These are phyloP conservation scores for Conticribra guillardii DNA, from an alignment of 108 stramenopile genomes.

Conservation along the genomic window DNA sequence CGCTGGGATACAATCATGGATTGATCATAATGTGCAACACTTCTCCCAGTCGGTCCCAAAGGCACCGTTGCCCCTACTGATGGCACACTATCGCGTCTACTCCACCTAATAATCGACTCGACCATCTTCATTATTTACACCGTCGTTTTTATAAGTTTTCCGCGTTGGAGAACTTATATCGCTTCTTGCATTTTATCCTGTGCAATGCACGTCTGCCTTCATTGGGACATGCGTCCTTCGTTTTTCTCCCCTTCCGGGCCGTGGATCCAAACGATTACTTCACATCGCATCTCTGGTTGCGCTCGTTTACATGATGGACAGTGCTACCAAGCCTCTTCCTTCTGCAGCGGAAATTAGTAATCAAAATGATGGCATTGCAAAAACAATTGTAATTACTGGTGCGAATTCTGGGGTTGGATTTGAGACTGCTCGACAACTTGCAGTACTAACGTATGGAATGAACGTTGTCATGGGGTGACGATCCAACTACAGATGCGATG, in stretches of 20 bases:
- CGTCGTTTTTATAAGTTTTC: conserved; percentile 31
- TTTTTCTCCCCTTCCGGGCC: not conserved
- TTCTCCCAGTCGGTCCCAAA: too few species aligned
- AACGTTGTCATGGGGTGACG: conserved; percentile 46
- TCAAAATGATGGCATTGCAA: not conserved
- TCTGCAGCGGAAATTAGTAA: not conserved
- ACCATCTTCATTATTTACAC: conserved; percentile 16
- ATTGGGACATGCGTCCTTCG: conserved; percentile 17
- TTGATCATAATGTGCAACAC: too few species aligned
- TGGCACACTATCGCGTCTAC: too few species aligned
- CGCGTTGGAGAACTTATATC: conserved; percentile 20
- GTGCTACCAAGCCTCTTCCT: conserved; percentile 33
- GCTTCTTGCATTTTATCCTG: conserved; percentile 3
- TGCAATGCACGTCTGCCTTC: conserved; percentile 8
- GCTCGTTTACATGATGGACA: conserved; percentile 27
- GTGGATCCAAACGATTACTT: conserved; percentile 9
- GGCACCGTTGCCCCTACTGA: too few species aligned
- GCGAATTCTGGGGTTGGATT: conserved; percentile 88
- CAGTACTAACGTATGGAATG: conserved; percentile 37
- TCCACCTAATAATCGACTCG: too few species aligned
- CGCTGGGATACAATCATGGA: too few species aligned
- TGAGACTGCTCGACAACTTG: conserved; percentile 55
- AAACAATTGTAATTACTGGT: conserved; percentile 75
- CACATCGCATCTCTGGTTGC: conserved; percentile 15
- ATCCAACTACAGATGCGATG: conserved; percentile 28